These are phyloP conservation scores for Grosmannia huntii DNA, from an alignment of 2,329 filamentous ascomycete genomes.

Conservation along the genomic window DNA sequence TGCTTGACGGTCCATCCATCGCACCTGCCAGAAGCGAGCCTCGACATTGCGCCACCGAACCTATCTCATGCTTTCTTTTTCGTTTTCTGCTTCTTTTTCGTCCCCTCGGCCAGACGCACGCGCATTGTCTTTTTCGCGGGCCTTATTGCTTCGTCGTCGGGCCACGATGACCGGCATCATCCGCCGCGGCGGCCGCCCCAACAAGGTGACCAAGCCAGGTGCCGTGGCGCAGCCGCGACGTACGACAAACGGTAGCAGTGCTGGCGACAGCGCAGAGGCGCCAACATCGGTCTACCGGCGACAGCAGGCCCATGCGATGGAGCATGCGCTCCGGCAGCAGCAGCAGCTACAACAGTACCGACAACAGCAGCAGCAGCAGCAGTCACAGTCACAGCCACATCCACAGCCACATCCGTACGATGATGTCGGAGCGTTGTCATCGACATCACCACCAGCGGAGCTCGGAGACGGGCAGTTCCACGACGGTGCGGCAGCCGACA, in stretches of 20 bases:
- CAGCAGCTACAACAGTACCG: constrained; percentile 1
- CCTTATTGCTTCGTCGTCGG: background rate
- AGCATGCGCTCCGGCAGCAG: constrained; percentile 9
- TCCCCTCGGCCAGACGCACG: background rate
- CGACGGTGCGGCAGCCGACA: background rate
- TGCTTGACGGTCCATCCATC: constrained; percentile 4
- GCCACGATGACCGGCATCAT: constrained; percentile 23
- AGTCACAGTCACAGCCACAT: background rate
- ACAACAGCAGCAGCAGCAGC: background rate
- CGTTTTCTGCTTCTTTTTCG: background rate
- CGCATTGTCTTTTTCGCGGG: background rate
- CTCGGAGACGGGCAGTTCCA: background rate
- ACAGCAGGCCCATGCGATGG: constrained; percentile 5
- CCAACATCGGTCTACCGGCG: background rate
- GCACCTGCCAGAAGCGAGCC: background rate
- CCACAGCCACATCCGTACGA: background rate
- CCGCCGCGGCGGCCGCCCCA: constrained; percentile 25
- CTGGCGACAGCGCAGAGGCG: background rate
- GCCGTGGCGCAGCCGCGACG: constrained; percentile 15
- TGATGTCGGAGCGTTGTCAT: background rate
- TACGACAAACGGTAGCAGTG: constrained; percentile 5
- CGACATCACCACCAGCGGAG: background rate
- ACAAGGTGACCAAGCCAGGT: constrained; percentile 31
- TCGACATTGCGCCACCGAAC: background rate
- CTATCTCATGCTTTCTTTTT: background rate